These are phyloP conservation scores for Ilyonectria sp. DNA, from an alignment of 2,329 filamentous ascomycete species.

Conservation along the genomic window DNA sequence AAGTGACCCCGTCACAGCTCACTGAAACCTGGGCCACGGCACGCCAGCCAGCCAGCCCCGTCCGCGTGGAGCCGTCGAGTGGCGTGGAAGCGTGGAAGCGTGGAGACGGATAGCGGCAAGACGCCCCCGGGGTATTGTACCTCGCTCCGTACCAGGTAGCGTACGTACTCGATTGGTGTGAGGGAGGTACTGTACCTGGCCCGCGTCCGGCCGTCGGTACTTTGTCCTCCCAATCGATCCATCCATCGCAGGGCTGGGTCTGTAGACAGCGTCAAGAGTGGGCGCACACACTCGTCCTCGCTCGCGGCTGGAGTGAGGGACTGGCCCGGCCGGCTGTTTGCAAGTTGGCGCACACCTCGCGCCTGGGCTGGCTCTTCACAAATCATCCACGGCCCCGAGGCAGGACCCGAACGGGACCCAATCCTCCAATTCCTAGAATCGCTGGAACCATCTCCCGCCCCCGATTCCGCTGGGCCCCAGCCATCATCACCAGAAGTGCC, in stretches of 20 bases:
- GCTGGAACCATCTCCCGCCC: neutral
- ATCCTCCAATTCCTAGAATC: neutral
- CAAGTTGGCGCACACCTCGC: too few relatives aligned
- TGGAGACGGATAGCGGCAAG: slow-evolving; percentile 29
- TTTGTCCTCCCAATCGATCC: neutral
- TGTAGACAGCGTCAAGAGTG: neutral
- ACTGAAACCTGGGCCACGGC: slow-evolving; percentile 25
- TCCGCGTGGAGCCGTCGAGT: slow-evolving; percentile 24
- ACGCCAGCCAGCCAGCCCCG: slow-evolving; percentile 8
- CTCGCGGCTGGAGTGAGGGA: neutral
- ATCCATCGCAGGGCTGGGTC: neutral
- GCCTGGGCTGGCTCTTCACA: neutral
- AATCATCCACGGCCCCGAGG: neutral
- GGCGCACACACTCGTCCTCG: neutral
- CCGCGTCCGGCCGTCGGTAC: too few relatives aligned
- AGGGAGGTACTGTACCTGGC: neutral
- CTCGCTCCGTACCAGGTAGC: neutral
- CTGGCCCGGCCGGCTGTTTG: too few relatives aligned
- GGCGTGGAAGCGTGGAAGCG: slow-evolving; percentile 24
- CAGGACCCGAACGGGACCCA: neutral
- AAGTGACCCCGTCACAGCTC: neutral
- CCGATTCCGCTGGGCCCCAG: neutral
- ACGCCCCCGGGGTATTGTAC: slow-evolving; percentile 14
- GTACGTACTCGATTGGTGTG: neutral
- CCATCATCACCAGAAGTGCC: neutral